Conservation (phyloP, 2,329 filamentous ascomycete genomes). For the Ophiocordyceps robertsii region DNA sequence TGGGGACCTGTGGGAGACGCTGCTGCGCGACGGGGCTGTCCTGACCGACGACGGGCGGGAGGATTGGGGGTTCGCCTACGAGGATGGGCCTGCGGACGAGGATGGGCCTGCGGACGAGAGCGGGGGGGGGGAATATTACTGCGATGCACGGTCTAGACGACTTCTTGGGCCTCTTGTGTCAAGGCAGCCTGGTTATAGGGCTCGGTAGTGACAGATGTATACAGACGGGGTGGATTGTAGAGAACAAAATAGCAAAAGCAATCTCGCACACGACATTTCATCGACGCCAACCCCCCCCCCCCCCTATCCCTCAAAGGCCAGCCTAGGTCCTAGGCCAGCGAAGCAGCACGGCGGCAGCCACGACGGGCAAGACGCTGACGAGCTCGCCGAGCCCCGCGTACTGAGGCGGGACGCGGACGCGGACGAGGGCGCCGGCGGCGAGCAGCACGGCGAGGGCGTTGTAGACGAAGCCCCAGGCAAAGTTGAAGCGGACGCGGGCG, state of each 20-base stretch:
- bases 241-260: no score
- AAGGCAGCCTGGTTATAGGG: no score
- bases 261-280: no score
- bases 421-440: slow-evolving; percentile 50
- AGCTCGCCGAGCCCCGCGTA: slow-evolving; percentile 61
- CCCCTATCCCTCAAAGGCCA: not conserved
- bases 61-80: slow-evolving; percentile 20
- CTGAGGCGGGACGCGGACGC: slow-evolving; percentile 36
- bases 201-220: no score
- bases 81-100: slow-evolving; percentile 9
- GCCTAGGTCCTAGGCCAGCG: slow-evolving; percentile 11
- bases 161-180: no score
- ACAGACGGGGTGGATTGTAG: no score
- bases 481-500: slow-evolving; percentile 50
- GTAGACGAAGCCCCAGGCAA: slow-evolving; percentile 57
- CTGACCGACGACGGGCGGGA: slow-evolving; percentile 14
- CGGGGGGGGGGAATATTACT: no score
- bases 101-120: no score
- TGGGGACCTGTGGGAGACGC: slow-evolving; percentile 7
- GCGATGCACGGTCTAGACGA: no score
- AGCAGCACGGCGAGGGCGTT: slow-evolving; percentile 56
- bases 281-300: not conserved
- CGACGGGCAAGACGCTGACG: slow-evolving; percentile 60
- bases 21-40: slow-evolving; percentile 13
- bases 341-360: slow-evolving; percentile 40